Conservation (phyloP, 768 basidiomycete species). For the Lactarius sanguifluus region DNA sequence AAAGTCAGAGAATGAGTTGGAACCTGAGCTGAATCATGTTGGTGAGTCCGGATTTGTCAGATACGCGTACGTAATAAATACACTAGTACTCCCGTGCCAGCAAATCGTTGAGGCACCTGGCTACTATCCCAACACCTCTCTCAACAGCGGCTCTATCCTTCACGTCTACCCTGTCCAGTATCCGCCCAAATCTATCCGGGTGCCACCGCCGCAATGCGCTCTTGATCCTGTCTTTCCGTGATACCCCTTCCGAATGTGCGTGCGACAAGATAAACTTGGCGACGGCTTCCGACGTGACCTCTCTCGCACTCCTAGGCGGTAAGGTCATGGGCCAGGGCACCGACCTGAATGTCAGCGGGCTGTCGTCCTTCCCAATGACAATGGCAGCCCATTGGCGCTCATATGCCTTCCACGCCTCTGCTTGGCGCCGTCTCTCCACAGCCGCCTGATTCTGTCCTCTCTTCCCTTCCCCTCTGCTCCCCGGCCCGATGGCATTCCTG, state of each 20-base stretch:
- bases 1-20: background rate
- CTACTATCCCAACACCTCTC: conserved; percentile 63
- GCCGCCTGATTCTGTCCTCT: conserved; percentile 39
- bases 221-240: conserved; percentile 65
- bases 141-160: conserved; percentile 55
- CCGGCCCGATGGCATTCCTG: conserved; percentile 37
- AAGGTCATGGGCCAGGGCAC: conserved; percentile 71
- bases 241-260: conserved; percentile 56
- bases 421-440: conserved; percentile 42
- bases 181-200: conserved; percentile 69
- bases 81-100: conserved; percentile 25
- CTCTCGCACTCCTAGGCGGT: conserved; percentile 45
- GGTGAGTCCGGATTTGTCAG: background rate
- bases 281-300: conserved; percentile 57
- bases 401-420: conserved; percentile 62
- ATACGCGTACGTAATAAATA: conserved; percentile 7
- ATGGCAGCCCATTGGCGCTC: conserved; percentile 65
- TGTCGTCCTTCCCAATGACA: conserved; percentile 39
- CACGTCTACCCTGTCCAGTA: conserved; percentile 52
- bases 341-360: conserved; percentile 53
- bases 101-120: conserved; percentile 41
- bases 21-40: background rate
- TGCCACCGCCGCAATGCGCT: conserved; percentile 75
- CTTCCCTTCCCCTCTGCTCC: conserved; percentile 43
- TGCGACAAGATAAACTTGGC: conserved; percentile 61